phyloP scores from a whole-genome alignment of 495 filamentous ascomycete genomes.

The Trichocladium uniseriatum region DNA sequence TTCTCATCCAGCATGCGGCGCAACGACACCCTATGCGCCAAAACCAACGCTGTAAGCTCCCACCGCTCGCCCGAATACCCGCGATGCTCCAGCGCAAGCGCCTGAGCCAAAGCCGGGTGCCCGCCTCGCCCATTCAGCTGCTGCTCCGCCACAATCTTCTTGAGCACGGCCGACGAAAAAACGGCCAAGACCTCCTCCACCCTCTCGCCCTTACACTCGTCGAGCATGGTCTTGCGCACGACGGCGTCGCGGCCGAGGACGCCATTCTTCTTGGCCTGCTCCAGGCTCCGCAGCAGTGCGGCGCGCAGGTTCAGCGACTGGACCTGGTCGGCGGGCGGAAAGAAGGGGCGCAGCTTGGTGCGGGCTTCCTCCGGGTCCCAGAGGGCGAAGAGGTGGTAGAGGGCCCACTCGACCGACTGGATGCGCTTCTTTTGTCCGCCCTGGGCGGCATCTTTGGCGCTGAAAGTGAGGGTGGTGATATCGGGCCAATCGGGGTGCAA shows the following conservation, averaged over 20 bases:
- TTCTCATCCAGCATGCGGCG: slow-evolving; percentile 43
- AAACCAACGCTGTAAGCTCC: slow-evolving; percentile 53
- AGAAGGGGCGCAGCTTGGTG: slow-evolving; percentile 82
- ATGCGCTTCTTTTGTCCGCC: slow-evolving; percentile 73
- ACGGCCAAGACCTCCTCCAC: slow-evolving; percentile 68
- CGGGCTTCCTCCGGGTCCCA: slow-evolving; percentile 68
- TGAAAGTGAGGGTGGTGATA: slow-evolving; percentile 55
- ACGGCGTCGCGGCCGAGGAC: slow-evolving; percentile 66
- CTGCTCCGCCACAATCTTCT: slow-evolving; percentile 49
- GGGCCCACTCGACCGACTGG: slow-evolving; percentile 70
- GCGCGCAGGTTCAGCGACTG: slow-evolving; percentile 83
- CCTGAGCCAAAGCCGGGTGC: slow-evolving; percentile 44
- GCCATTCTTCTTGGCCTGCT: slow-evolving; percentile 78
- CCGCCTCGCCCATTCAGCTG: slow-evolving; percentile 23
- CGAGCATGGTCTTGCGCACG: slow-evolving; percentile 80
- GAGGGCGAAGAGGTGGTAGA: slow-evolving; percentile 71
- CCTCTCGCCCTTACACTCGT: slow-evolving; percentile 80
- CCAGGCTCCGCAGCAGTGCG: slow-evolving; percentile 68
- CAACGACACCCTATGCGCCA: slow-evolving; percentile 64
- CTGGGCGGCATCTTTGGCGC: slow-evolving; percentile 53
- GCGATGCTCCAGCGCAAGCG: slow-evolving; percentile 51
- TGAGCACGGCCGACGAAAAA: slow-evolving; percentile 73
- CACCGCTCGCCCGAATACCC: slow-evolving; percentile 52
- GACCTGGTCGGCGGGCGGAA: slow-evolving; percentile 74
- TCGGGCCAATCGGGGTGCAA: slow-evolving; percentile 65